These are phyloP conservation scores for Fusarium sublunatum DNA, from an alignment of 2,329 filamentous ascomycete genomes.

Conservation along the genomic window DNA sequence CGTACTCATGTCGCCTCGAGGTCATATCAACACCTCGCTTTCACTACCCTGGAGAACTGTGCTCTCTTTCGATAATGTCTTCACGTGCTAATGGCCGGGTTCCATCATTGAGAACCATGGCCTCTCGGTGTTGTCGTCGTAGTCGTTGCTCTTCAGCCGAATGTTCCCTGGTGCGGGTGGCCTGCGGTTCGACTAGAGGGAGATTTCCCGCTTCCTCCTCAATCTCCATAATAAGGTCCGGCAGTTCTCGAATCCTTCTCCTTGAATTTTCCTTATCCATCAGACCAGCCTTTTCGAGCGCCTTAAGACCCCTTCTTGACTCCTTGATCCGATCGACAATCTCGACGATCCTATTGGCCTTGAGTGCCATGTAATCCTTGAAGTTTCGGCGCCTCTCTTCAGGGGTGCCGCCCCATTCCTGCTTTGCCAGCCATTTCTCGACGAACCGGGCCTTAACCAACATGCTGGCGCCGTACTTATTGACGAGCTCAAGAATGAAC, in stretches of 20 bases:
- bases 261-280: constrained; percentile 52
- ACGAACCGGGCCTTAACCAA: constrained; percentile 74
- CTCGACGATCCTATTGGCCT: constrained; percentile 64
- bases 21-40: constrained; percentile 1
- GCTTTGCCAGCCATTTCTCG: constrained; percentile 78
- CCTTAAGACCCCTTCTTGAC: constrained; percentile 63
- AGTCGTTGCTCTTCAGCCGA: constrained; percentile 76
- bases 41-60: constrained; percentile 51
- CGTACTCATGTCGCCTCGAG: neutral
- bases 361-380: constrained; percentile 60
- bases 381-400: constrained; percentile 67
- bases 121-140: constrained; percentile 81
- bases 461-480: constrained; percentile 66
- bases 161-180: constrained; percentile 59
- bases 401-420: constrained; percentile 72
- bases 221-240: constrained; percentile 51
- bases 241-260: constrained; percentile 46
- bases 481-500: constrained; percentile 68
- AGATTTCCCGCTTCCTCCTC: constrained; percentile 45
- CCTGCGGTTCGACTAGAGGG: constrained; percentile 43
- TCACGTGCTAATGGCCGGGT: constrained; percentile 76
- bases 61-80: constrained; percentile 80
- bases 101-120: constrained; percentile 92
- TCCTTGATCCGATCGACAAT: constrained; percentile 62
- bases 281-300: constrained; percentile 62